Evolutionary conservation across 2,329 filamentous ascomycete species (phyloP).

Genomic region (Polychaeton citri): DNA sequence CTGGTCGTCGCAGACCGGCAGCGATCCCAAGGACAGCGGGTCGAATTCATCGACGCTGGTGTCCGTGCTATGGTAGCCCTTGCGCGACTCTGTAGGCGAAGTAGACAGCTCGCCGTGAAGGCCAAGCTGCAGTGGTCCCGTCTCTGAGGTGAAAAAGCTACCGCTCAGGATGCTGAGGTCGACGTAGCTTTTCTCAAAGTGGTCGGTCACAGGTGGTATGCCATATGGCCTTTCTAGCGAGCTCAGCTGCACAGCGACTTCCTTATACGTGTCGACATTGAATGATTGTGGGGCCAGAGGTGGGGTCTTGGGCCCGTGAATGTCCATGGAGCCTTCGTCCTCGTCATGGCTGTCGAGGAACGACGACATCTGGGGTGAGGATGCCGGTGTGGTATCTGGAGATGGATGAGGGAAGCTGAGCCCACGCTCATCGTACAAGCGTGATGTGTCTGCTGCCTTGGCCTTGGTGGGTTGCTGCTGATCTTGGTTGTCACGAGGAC

Average conservation of each 20-base stretch:
- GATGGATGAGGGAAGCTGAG: not conserved
- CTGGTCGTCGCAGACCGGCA: constrained; percentile 28
- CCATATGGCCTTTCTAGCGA: not conserved
- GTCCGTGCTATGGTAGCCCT: constrained; percentile 8
- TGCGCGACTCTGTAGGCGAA: constrained; percentile 38
- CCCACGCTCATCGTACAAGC: not conserved
- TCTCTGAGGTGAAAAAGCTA: not conserved
- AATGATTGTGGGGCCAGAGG: not conserved
- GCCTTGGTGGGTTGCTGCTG: not conserved
- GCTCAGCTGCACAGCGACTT: not conserved
- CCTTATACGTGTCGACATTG: not conserved
- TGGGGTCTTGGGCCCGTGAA: constrained; percentile 11
- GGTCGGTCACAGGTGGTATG: not conserved
- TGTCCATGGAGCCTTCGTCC: constrained; percentile 2
- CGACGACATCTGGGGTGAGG: not conserved
- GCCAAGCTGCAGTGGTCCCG: constrained; percentile 46
- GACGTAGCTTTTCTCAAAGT: not conserved
- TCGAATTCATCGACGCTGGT: constrained; percentile 25
- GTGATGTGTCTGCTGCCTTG: not conserved
- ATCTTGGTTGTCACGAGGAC: not conserved
- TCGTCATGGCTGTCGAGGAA: constrained; percentile 1
- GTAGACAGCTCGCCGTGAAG: constrained; percentile 62
- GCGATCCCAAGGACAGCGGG: constrained; percentile 41
- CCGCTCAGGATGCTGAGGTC: not conserved
- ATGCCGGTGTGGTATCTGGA: not conserved